phyloP scores from a whole-genome alignment of 148 eudicot genomes.

The Beta vulgaris region DNA sequence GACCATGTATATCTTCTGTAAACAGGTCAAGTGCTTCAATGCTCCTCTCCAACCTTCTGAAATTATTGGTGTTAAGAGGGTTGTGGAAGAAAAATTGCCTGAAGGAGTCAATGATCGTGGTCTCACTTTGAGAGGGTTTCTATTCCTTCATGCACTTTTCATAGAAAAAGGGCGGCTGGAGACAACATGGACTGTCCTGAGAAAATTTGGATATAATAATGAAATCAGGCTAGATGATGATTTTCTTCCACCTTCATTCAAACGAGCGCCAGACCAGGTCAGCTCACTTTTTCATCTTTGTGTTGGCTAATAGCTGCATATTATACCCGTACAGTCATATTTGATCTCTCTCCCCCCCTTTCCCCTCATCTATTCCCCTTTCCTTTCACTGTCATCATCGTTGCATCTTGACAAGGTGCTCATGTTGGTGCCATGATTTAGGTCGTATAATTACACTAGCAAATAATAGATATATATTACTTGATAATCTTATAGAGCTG shows the following conservation, averaged over 20 bases:
- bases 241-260: conserved; percentile 70
- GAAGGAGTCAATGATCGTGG: conserved; percentile 86
- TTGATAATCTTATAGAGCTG: neutral
- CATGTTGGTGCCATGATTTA: too few relatives aligned
- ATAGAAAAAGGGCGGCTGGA: conserved; percentile 92
- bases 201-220: conserved; percentile 92
- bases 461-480: too few relatives aligned
- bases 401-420: neutral
- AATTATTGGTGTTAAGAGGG: conserved; percentile 87
- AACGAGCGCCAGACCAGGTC: conserved; percentile 88
- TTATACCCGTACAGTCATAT: neutral
- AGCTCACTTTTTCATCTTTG: neutral
- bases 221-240: conserved; percentile 76
- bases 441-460: too few relatives aligned
- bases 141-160: conserved; percentile 86
- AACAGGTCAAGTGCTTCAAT: conserved; percentile 90
- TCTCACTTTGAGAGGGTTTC: conserved; percentile 87
- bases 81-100: conserved; percentile 83
- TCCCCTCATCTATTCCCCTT: neutral
- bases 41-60: conserved; percentile 96
- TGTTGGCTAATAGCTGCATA: neutral
- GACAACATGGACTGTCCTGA: conserved; percentile 92
- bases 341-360: neutral
- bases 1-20: conserved; percentile 10
- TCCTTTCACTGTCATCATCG: neutral